phyloP scores from a whole-genome alignment of 768 basidiomycete genomes.

The Chalciporus chontae region DNA sequence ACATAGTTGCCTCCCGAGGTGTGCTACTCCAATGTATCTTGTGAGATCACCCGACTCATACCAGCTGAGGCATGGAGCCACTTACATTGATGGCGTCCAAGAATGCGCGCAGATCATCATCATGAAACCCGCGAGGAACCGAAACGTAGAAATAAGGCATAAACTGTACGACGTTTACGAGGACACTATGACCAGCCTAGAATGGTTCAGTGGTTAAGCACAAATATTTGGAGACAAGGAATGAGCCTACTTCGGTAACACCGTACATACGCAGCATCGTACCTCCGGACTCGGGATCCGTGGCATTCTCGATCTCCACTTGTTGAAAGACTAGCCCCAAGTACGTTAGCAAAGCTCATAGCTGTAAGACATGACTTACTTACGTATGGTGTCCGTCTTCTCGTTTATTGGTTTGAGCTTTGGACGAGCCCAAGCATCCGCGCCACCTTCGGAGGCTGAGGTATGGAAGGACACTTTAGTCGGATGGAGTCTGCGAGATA shows the following conservation, averaged over 20 bases:
- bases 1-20: conserved; percentile 38
- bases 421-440: conserved; percentile 72
- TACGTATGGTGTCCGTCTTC: conserved; percentile 62
- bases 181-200: conserved; percentile 84
- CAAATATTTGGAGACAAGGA: neutral
- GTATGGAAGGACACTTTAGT: neutral
- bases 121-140: conserved; percentile 77
- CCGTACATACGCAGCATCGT: conserved; percentile 76
- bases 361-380: conserved; percentile 39
- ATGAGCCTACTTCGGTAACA: conserved; percentile 68
- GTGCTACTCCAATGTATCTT: conserved; percentile 11
- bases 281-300: conserved; percentile 37
- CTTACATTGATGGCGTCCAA: conserved; percentile 72
- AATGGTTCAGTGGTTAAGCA: neutral
- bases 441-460: conserved; percentile 72
- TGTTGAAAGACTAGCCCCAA: conserved; percentile 80
- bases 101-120: conserved; percentile 65
- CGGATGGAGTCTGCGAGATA: neutral
- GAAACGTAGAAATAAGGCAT: conserved; percentile 92
- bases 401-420: conserved; percentile 50
- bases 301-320: conserved; percentile 82
- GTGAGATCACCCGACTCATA: neutral
- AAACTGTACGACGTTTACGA: conserved; percentile 79
- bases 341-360: neutral
- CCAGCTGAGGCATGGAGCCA: neutral